These are phyloP conservation scores for Protomyces macrosporus DNA, from an alignment of 1,139 yeast species.

Conservation along the genomic window DNA sequence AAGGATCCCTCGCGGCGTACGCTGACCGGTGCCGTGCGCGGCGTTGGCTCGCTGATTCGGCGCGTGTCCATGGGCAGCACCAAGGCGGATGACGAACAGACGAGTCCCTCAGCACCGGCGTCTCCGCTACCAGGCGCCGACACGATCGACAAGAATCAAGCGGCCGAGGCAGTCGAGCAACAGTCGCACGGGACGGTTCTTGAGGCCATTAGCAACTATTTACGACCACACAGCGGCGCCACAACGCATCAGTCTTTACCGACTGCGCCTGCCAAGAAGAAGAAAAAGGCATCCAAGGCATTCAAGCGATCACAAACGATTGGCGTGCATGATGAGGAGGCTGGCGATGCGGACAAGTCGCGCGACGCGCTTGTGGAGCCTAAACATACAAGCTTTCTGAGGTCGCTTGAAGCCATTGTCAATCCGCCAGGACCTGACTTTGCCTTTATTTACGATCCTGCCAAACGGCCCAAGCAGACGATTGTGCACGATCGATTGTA, in stretches of 20 bases:
- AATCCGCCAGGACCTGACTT: conserved; percentile 82
- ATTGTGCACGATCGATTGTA: conserved; percentile 80
- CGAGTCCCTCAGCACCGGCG: neutral
- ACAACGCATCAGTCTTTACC: neutral
- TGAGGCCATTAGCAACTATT: neutral
- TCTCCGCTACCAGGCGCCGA: neutral
- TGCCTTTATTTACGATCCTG: conserved; percentile 64
- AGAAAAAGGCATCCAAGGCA: conserved; percentile 36
- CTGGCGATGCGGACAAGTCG: conserved; percentile 32
- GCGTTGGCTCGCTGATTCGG: neutral
- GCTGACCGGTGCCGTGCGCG: neutral
- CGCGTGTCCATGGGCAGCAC: neutral
- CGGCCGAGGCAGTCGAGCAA: neutral
- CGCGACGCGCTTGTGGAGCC: conserved; percentile 30
- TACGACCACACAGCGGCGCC: neutral
- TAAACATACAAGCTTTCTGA: conserved; percentile 69
- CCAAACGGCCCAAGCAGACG: conserved; percentile 42
- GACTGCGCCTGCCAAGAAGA: neutral
- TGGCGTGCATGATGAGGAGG: conserved; percentile 33
- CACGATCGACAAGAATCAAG: neutral
- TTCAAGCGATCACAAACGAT: conserved; percentile 38
- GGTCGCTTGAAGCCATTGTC: conserved; percentile 71
- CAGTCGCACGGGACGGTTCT: neutral
- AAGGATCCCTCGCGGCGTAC: neutral
- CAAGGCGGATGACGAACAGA: neutral